Conservation (phyloP, 2,329 filamentous ascomycete species). For the Ophiobolus disseminans region DNA sequence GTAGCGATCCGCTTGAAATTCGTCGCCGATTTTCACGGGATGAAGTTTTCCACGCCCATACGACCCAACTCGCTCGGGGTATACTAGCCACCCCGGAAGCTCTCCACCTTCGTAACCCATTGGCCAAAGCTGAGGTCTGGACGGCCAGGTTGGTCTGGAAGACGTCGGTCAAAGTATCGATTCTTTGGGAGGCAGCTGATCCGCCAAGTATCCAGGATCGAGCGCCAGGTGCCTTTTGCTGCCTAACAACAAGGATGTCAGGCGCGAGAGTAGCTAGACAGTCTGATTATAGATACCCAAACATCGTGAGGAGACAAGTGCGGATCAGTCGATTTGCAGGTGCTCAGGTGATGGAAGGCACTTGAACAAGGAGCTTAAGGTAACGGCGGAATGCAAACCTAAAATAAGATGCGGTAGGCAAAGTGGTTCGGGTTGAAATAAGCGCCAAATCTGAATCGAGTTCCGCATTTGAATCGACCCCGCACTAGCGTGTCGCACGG, state of each 20-base stretch:
- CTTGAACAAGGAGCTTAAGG: slow-evolving; percentile 12
- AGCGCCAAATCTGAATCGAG: slow-evolving; percentile 9
- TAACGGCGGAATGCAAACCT: slow-evolving; percentile 9
- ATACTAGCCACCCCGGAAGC: slow-evolving; percentile 11
- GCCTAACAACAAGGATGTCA: slow-evolving; percentile 9
- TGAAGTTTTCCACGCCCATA: slow-evolving; percentile 17
- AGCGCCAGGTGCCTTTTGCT: slow-evolving; percentile 10
- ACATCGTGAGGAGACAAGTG: slow-evolving; percentile 9
- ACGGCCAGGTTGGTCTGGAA: slow-evolving; percentile 11
- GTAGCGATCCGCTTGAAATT: slow-evolving; percentile 9
- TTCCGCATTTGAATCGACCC: slow-evolving; percentile 9
- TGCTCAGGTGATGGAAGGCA: slow-evolving; percentile 11
- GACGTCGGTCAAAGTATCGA: slow-evolving; percentile 12
- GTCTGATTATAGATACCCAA: slow-evolving; percentile 11
- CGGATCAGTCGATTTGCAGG: slow-evolving; percentile 9
- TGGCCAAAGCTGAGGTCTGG: slow-evolving; percentile 11
- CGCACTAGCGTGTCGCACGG: slow-evolving; percentile 7
- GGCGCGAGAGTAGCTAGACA: slow-evolving; percentile 9
- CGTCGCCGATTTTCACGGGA: slow-evolving; percentile 19
- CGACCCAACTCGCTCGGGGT: slow-evolving; percentile 8
- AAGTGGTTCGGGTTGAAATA: slow-evolving; percentile 11
- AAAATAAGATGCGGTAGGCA: slow-evolving; percentile 7
- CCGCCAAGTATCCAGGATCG: slow-evolving; percentile 10
- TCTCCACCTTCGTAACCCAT: slow-evolving; percentile 12
- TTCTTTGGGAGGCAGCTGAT: slow-evolving; percentile 13